Conservation (phyloP, 2,329 filamentous ascomycete species). For the Sporothrix variecibatus region DNA sequence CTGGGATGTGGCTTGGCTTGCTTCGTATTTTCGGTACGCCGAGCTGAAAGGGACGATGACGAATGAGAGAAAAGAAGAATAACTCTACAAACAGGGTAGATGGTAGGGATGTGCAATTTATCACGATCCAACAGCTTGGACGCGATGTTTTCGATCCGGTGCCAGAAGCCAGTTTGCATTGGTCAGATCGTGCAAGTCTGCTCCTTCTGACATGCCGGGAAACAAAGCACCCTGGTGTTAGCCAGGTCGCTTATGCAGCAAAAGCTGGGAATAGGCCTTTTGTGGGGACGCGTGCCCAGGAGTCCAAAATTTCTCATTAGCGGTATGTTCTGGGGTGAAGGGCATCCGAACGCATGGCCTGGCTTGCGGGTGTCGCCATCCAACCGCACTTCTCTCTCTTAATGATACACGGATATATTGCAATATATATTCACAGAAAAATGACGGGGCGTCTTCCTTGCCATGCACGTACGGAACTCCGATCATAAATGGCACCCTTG, state of each 20-base stretch:
- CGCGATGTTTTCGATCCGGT: conserved; percentile 3
- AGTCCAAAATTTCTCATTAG: neutral
- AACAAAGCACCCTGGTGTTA: neutral
- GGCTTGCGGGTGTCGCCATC: neutral
- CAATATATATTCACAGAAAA: neutral
- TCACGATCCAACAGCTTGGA: neutral
- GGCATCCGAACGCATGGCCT: neutral
- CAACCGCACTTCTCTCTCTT: neutral
- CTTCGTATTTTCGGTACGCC: conserved; percentile 19
- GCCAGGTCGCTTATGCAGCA: neutral
- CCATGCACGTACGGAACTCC: conserved; percentile 33
- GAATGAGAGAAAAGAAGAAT: neutral
- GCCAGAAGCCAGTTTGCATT: neutral
- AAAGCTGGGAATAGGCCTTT: neutral
- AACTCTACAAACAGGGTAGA: neutral
- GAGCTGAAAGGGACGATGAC: neutral
- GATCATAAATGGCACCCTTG: conserved; percentile 10
- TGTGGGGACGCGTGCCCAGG: neutral
- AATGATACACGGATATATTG: neutral
- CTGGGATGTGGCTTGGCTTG: neutral
- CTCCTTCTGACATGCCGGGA: neutral
- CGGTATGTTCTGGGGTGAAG: neutral
- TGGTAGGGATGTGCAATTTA: neutral
- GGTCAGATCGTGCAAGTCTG: conserved; percentile 1
- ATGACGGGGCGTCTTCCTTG: neutral